Evolutionary conservation across 2,329 filamentous ascomycete species (phyloP).

Genomic region (Cladophialophora exuberans): DNA sequence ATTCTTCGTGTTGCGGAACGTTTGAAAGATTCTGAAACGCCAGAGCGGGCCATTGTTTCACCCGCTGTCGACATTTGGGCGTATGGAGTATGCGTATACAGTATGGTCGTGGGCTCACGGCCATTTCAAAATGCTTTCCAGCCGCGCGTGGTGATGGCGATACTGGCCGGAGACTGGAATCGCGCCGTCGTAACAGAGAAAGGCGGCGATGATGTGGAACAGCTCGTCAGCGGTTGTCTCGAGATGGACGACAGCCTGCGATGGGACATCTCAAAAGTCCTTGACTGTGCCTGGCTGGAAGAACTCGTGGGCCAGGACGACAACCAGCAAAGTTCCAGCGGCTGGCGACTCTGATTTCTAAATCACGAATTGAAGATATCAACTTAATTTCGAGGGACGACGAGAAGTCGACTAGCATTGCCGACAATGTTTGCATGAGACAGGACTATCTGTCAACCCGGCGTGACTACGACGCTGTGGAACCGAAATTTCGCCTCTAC

Average conservation of each 20-base stretch:
- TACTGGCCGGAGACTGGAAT: conserved; percentile 64
- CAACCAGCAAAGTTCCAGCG: conserved; percentile 14
- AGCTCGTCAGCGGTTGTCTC: conserved; percentile 64
- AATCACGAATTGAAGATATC: too few relatives aligned
- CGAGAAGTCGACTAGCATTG: too few relatives aligned
- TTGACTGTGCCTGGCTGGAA: conserved; percentile 60
- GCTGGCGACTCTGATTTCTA: conserved; percentile 24
- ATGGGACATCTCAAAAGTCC: conserved; percentile 60
- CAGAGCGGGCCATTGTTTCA: conserved; percentile 37
- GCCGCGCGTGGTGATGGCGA: conserved; percentile 62
- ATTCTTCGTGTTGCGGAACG: conserved; percentile 43
- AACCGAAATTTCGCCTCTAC: too few relatives aligned
- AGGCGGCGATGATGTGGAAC: conserved; percentile 49
- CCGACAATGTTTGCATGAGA: too few relatives aligned
- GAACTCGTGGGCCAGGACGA: conserved; percentile 33
- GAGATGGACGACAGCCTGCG: conserved; percentile 58
- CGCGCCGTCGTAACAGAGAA: conserved; percentile 32
- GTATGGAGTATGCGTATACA: conserved; percentile 66
- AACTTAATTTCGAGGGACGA: too few relatives aligned
- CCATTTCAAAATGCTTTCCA: conserved; percentile 66
- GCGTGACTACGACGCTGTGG: too few relatives aligned
- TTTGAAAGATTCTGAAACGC: conserved; percentile 15
- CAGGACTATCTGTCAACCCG: too few relatives aligned
- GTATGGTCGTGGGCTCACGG: conserved; percentile 62
- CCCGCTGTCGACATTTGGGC: conserved; percentile 69